A percentile compares a stretch with the other conserved stretches of the same genome.
These are phyloP conservation scores for Tagetes erecta DNA, from an alignment of 129 eudicot species.

Conservation along the genomic window DNA sequence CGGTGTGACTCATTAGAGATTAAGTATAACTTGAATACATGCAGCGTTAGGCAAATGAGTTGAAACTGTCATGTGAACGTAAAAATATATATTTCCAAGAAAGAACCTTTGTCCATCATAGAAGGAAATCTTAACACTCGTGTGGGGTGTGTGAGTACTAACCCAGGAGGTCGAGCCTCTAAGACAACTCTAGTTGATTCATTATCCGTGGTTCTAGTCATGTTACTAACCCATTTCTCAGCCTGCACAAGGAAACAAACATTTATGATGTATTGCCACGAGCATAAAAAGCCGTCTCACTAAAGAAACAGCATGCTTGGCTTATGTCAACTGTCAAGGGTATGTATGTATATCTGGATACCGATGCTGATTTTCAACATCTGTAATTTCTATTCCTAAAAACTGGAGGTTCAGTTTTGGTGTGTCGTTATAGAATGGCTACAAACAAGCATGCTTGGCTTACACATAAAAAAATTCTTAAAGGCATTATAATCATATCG, in stretches of 20 bases:
- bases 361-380: not conserved
- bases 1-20: not conserved
- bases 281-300: not conserved
- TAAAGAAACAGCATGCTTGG: not conserved
- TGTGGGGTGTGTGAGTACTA: conserved; percentile 24
- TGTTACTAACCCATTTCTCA: conserved; percentile 71
- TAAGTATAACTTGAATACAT: not conserved
- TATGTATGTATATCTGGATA: not conserved
- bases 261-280: not conserved
- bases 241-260: conserved; percentile 44
- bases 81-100: conserved; percentile 2
- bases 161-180: conserved; percentile 73
- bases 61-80: not conserved
- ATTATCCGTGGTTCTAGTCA: conserved; percentile 51
- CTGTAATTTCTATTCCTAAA: not conserved
- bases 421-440: not conserved
- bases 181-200: conserved; percentile 49
- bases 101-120: not conserved
- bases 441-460: not conserved
- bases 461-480: not conserved
- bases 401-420: not conserved
- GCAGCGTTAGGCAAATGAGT: not conserved
- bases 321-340: no score
- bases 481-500: not conserved
- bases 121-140: not conserved